Conservation (phyloP, 441 rosid genomes). For the Bocquillonia castaneifolia region DNA sequence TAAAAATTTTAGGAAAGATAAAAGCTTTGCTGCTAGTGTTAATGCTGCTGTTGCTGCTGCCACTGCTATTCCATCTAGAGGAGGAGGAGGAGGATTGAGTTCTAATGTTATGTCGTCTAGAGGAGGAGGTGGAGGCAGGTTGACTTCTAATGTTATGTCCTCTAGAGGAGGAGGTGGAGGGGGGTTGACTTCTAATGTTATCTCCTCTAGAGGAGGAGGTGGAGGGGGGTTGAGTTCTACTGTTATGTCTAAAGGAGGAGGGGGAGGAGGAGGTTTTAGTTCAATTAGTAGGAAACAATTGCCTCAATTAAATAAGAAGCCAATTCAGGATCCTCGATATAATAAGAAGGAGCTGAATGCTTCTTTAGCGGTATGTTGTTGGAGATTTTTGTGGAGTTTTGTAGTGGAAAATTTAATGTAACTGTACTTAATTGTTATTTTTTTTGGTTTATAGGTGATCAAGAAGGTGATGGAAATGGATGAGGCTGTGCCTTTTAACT, state of each 20-base stretch:
- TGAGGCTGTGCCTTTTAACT: conserved; percentile 47
- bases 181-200: conserved; percentile 13
- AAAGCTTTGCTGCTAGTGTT: conserved; percentile 21
- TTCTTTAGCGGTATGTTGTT: conserved; percentile 35
- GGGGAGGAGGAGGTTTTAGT: conserved; percentile 25
- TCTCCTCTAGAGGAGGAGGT: conserved; percentile 22
- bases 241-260: conserved; percentile 26
- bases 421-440: neutral
- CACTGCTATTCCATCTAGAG: neutral
- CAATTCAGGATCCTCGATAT: conserved; percentile 24
- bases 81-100: neutral
- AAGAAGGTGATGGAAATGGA: conserved; percentile 57
- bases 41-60: neutral
- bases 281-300: conserved; percentile 28
- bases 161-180: conserved; percentile 18
- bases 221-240: conserved; percentile 6
- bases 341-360: conserved; percentile 42
- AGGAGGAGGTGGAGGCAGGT: conserved; percentile 9
- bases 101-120: conserved; percentile 26
- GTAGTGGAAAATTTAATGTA: neutral
- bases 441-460: conserved; percentile 34
- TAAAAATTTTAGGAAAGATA: conserved; percentile 22
- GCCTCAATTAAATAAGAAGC: conserved; percentile 3
- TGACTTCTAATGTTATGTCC: conserved; percentile 20
- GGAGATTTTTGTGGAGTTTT: neutral